Conservation (phyloP, 352 stramenopile genomes). For the Pythium aquatile region DNA sequence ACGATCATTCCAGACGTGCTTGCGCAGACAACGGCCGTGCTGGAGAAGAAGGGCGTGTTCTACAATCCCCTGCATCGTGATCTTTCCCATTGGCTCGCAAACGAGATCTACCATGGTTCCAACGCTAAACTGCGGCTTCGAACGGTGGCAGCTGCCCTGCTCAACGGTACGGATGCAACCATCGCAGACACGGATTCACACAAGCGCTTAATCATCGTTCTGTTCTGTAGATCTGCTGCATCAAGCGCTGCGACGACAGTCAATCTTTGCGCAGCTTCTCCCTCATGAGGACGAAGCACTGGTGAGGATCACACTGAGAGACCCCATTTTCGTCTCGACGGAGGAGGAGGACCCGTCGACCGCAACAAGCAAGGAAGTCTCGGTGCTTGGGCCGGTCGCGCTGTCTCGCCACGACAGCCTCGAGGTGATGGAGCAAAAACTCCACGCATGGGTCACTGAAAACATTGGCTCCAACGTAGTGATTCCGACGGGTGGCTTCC, state of each 20-base stretch:
- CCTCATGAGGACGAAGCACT: constrained; percentile 44
- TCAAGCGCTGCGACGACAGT: constrained; percentile 43
- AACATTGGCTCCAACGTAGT: constrained; percentile 34
- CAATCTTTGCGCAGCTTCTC: constrained; percentile 43
- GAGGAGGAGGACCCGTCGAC: constrained; percentile 9
- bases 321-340: constrained; percentile 38
- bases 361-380: constrained; percentile 22
- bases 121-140: constrained; percentile 48
- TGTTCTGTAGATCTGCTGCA: constrained; percentile 42
- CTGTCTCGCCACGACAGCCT: constrained; percentile 55
- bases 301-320: constrained; percentile 46
- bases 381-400: constrained; percentile 42
- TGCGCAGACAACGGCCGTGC: constrained; percentile 24
- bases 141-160: constrained; percentile 29
- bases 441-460: constrained; percentile 52
- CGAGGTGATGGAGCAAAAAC: constrained; percentile 53
- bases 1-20: constrained; percentile 42
- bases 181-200: too few relatives aligned
- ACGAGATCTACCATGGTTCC: constrained; percentile 40
- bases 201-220: neutral
- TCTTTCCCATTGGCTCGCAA: constrained; percentile 40
- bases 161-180: constrained; percentile 38
- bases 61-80: constrained; percentile 62
- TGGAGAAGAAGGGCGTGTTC: constrained; percentile 58
- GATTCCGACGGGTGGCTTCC: constrained; percentile 39